Conservation (phyloP, 2,329 filamentous ascomycete genomes). For the Curvularia sp. region DNA sequence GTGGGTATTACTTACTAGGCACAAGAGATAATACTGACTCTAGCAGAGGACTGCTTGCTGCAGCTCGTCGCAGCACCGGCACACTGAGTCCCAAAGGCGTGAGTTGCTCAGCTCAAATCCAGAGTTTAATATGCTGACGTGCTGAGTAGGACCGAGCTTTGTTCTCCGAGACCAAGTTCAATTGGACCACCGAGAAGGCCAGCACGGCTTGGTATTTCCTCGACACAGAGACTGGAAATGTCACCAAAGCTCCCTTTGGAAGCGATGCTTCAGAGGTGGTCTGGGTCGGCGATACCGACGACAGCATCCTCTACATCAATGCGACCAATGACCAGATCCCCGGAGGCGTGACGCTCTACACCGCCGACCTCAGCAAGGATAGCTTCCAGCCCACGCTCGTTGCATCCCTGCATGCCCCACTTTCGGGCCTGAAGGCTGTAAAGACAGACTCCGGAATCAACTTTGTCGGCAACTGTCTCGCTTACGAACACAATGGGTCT, state of each 20-base stretch:
- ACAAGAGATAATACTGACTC: slow-evolving; percentile 7
- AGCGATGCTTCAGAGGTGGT: slow-evolving; percentile 45
- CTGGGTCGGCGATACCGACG: slow-evolving; percentile 43
- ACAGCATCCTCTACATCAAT: slow-evolving; percentile 68
- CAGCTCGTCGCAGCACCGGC: slow-evolving; percentile 42
- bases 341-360: slow-evolving; percentile 46
- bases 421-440: slow-evolving; percentile 58
- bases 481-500: slow-evolving; percentile 68
- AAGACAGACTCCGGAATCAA: slow-evolving; percentile 52
- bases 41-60: slow-evolving; percentile 32
- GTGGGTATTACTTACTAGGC: slow-evolving; percentile 19
- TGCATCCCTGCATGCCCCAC: slow-evolving; percentile 55
- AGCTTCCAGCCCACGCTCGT: slow-evolving; percentile 41
- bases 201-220: slow-evolving; percentile 58
- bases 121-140: slow-evolving; percentile 8
- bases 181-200: slow-evolving; percentile 46
- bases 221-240: slow-evolving; percentile 40
- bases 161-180: slow-evolving; percentile 46
- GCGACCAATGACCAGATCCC: slow-evolving; percentile 65
- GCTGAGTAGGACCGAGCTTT: slow-evolving; percentile 39
- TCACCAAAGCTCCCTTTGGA: slow-evolving; percentile 43
- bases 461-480: slow-evolving; percentile 63
- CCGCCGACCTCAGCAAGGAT: slow-evolving; percentile 38
- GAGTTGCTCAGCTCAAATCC: slow-evolving; percentile 9
- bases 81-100: slow-evolving; percentile 45